These are phyloP conservation scores for Claviceps spartinae DNA, from an alignment of 2,329 filamentous ascomycete species.

Conservation along the genomic window DNA sequence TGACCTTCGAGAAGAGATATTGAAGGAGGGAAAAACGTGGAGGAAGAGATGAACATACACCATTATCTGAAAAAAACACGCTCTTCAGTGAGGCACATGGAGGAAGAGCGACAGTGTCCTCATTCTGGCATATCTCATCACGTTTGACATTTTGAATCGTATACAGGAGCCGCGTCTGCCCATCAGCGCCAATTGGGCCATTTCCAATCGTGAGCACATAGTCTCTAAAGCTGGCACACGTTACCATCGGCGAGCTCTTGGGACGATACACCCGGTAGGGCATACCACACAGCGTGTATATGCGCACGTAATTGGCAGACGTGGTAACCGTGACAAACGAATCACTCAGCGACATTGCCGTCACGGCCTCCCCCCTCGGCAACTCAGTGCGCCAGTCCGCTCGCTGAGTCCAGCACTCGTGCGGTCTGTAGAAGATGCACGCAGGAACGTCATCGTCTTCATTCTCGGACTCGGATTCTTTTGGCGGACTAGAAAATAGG, in stretches of 20 bases:
- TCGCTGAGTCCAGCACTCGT: slow-evolving; percentile 89
- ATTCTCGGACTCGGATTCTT: slow-evolving; percentile 19
- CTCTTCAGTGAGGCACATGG: slow-evolving; percentile 60
- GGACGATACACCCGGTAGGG: slow-evolving; percentile 82
- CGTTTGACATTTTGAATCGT: slow-evolving; percentile 90
- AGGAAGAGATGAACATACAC: slow-evolving; percentile 38
- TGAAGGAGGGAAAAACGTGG: background rate
- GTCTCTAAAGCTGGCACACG: slow-evolving; percentile 86
- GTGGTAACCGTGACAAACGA: slow-evolving; percentile 87
- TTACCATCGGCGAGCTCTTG: slow-evolving; percentile 80
- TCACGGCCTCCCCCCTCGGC: slow-evolving; percentile 75
- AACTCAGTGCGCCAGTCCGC: slow-evolving; percentile 81
- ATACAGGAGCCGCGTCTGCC: slow-evolving; percentile 67
- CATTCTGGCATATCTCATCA: slow-evolving; percentile 87
- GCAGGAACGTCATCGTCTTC: slow-evolving; percentile 50
- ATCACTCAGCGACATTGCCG: slow-evolving; percentile 80
- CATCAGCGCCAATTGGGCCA: slow-evolving; percentile 68
- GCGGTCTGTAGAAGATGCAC: slow-evolving; percentile 87
- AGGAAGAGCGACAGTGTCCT: slow-evolving; percentile 78
- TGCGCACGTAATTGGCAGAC: slow-evolving; percentile 71
- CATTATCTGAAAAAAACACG: slow-evolving; percentile 83
- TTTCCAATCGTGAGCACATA: slow-evolving; percentile 96
- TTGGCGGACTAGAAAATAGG: slow-evolving; percentile 69
- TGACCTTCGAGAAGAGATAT: too few relatives aligned
- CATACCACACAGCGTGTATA: slow-evolving; percentile 87